Conservation (phyloP, 352 stramenopile species). For the Pythium sp. region DNA sequence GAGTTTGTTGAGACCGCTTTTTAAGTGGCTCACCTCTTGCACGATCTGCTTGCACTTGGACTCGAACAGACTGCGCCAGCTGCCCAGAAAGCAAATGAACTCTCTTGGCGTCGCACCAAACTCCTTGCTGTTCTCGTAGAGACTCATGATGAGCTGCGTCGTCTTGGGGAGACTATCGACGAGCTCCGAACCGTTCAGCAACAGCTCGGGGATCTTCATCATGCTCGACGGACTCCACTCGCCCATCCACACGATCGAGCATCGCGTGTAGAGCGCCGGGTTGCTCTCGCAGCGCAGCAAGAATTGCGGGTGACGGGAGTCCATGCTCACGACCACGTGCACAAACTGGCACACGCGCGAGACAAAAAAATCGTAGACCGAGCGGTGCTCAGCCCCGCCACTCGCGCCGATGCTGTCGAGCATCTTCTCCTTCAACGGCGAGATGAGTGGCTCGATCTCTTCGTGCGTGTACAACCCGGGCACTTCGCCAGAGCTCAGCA, state of each 20-base stretch:
- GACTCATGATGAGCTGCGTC: constrained; percentile 44
- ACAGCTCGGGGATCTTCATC: constrained; percentile 68
- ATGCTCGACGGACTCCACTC: constrained; percentile 84
- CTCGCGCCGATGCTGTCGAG: constrained; percentile 67
- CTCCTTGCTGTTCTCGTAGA: constrained; percentile 68
- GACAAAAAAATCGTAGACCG: constrained; percentile 94
- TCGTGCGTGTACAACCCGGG: constrained; percentile 92
- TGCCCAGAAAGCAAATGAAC: constrained; percentile 83
- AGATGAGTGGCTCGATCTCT: constrained; percentile 91
- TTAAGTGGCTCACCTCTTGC: constrained; percentile 87
- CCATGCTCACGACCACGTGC: constrained; percentile 85
- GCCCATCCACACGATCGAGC: constrained; percentile 92
- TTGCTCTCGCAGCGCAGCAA: constrained; percentile 91
- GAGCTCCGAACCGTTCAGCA: constrained; percentile 60
- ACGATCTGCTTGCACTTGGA: constrained; percentile 78
- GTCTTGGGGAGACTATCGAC: constrained; percentile 57
- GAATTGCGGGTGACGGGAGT: constrained; percentile 70
- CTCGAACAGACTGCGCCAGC: constrained; percentile 78
- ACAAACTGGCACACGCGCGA: constrained; percentile 86
- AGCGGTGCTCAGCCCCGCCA: constrained; percentile 54
- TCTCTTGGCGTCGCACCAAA: constrained; percentile 80
- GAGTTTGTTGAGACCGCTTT: constrained; percentile 89
- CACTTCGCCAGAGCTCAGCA: constrained; percentile 91
- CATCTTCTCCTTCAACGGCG: constrained; percentile 89
- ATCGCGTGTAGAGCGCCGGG: constrained; percentile 91